A percentile compares a stretch with the other conserved stretches of the same genome.
Evolutionary conservation across 2,329 filamentous ascomycete species (phyloP).

Genomic region (Ophiostoma ulmi): DNA sequence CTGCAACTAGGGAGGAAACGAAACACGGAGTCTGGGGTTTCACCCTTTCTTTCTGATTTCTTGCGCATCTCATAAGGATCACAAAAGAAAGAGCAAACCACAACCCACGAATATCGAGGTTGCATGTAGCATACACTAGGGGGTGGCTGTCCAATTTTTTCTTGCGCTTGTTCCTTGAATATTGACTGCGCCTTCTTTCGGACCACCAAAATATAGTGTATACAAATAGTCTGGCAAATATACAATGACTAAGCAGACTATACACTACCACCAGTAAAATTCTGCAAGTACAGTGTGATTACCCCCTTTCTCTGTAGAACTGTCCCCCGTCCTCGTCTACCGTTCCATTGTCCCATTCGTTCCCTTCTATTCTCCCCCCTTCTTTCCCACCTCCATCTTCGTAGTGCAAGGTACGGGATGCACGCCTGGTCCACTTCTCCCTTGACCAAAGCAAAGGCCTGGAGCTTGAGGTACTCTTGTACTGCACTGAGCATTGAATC

Average conservation of each 20-base stretch:
- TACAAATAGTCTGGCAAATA: not conserved
- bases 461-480: not conserved
- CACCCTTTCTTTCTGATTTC: not conserved
- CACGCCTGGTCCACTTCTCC: constrained; percentile 15
- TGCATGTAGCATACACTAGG: constrained; percentile 1
- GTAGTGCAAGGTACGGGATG: constrained; percentile 28
- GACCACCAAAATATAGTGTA: constrained; percentile 1
- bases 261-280: not conserved
- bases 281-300: constrained; percentile 2
- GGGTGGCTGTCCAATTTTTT: constrained; percentile 9
- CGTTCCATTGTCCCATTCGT: not conserved
- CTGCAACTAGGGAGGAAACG: not conserved
- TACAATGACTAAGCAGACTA: not conserved
- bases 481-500: not conserved
- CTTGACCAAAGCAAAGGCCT: not conserved
- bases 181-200: constrained; percentile 8
- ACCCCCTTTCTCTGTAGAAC: constrained; percentile 1
- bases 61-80: not conserved
- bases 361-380: constrained; percentile 7
- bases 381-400: constrained; percentile 21
- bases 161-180: constrained; percentile 4
- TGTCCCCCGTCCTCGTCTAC: not conserved
- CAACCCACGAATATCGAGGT: not conserved
- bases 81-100: not conserved
- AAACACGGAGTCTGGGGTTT: not conserved